A percentile compares a stretch with the other conserved stretches of the same genome.
These are phyloP conservation scores for Exophiala xenobiotica DNA, from an alignment of 2,329 filamentous ascomycete species.

Conservation along the genomic window DNA sequence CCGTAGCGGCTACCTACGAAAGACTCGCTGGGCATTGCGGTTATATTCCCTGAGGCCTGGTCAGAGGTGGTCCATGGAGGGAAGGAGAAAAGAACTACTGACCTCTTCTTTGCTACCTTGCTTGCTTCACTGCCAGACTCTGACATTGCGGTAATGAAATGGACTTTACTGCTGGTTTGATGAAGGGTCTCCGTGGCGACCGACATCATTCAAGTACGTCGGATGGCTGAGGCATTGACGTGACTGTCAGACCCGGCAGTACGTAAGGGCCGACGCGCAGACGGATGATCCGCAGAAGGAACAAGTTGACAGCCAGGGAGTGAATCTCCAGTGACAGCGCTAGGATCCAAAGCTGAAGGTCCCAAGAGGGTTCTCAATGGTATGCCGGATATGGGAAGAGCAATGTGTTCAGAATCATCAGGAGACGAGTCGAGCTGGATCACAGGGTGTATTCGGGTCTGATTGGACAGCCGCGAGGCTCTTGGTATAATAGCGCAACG, in stretches of 20 bases:
- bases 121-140: slow-evolving; percentile 32
- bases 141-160: slow-evolving; percentile 31
- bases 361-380: slow-evolving; percentile 2
- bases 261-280: slow-evolving; percentile 20
- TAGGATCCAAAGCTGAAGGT: slow-evolving; percentile 17
- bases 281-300: slow-evolving; percentile 25
- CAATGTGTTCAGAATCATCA: slow-evolving; percentile 14
- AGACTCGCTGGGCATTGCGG: slow-evolving; percentile 46
- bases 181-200: slow-evolving; percentile 28
- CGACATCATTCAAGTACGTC: slow-evolving; percentile 32
- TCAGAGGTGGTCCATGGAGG: slow-evolving; percentile 10
- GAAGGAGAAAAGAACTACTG: too few species aligned
- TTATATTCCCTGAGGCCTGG: slow-evolving; percentile 36
- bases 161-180: slow-evolving; percentile 20
- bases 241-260: slow-evolving; percentile 12
- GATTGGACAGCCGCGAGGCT: slow-evolving; percentile 22
- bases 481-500: slow-evolving; percentile 23
- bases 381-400: slow-evolving; percentile 8
- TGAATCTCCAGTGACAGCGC: slow-evolving; percentile 12
- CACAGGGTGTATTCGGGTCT: slow-evolving; percentile 8
- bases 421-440: slow-evolving; percentile 19
- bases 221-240: slow-evolving; percentile 10
- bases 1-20: slow-evolving; percentile 37
- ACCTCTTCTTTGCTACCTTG: slow-evolving; percentile 35
- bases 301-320: slow-evolving; percentile 8